Base-by-base conservation (phyloP, 306 rosid genomes). In the Luffa acutangula region DNA sequence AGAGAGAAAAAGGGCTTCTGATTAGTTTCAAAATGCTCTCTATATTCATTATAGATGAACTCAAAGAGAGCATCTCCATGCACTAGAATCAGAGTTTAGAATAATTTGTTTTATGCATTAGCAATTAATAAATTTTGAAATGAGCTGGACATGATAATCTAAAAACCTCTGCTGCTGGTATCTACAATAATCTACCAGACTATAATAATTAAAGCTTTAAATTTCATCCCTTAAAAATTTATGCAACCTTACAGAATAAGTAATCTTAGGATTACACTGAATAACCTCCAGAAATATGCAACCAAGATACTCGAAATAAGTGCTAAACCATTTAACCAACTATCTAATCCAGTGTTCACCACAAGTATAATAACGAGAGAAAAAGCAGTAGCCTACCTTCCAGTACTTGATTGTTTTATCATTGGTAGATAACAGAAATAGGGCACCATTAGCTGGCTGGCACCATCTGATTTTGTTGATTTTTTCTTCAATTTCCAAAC, bases 401-500 rank as follows among this genome's bases (percentile, higher is more conserved):
- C 95, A 90, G 72, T 82, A 89, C 71, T 90, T 90, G 77, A 90
- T 90, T 74, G 95, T 90, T 86, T 90, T 89, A 81, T 90, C 95
- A 75, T 90, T 90, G 20, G 95, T 80, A 2, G 95, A 90, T 59
- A 90, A 88, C 84, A 90, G 89, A 86, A 89, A 90, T 57, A 89
- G 59, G 9, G 92, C 91, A 69, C 92, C 90, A 45, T 89, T 90
- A 70, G 95, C 91, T 51, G 90, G 76, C 60, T 90, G 92, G 85
- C 91, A 89, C 95, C 95, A 90, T 80, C 91, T 79, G 52, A 90
- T 88, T 83, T 90, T 90, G 84, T 87, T 88, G 69, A 90, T 90
- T 84, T 90, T 90, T 85, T 90, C 95, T 86, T 90, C 95, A 39
- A 90, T 89, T 82, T 90, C 95, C 88, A 90, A 87, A 80, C 95